A percentile compares a stretch with the other conserved stretches of the same genome.
phyloP scores from a whole-genome alignment of 108 stramenopile genomes.

The Schizochytrium sp. region DNA sequence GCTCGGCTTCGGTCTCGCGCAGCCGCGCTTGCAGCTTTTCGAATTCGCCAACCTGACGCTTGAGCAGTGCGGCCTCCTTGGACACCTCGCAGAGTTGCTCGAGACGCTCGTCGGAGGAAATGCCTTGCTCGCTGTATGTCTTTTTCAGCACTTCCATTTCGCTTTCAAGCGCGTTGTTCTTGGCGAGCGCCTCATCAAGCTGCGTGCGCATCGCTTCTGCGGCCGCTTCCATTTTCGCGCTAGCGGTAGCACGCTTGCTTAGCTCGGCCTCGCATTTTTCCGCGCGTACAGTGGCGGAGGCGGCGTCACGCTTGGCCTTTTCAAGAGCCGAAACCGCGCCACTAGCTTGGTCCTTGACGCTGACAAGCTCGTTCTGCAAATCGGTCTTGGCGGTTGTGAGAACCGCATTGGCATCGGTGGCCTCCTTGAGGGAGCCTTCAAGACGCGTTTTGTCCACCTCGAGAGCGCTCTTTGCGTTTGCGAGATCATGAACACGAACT shows the following conservation, averaged over 20 bases:
- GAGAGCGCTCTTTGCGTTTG: not conserved
- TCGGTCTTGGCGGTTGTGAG: not conserved
- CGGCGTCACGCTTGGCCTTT: not conserved
- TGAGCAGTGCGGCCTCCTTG: conserved; percentile 38
- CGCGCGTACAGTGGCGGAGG: not conserved
- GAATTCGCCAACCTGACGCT: conserved; percentile 28
- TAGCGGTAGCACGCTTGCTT: not conserved
- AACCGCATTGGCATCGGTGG: not conserved
- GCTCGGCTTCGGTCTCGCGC: not conserved
- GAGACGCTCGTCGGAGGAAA: conserved; percentile 26
- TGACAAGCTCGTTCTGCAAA: not conserved
- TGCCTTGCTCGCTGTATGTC: conserved; percentile 27
- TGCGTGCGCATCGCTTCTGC: not conserved
- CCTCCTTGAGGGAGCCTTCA: not conserved
- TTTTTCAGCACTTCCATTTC: conserved; percentile 22
- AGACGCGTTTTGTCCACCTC: not conserved
- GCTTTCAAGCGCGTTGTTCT: conserved; percentile 27
- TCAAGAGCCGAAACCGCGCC: not conserved
- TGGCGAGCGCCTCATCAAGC: not conserved
- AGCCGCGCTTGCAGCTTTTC: not conserved
- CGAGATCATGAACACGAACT: not conserved
- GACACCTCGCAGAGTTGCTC: conserved; percentile 36
- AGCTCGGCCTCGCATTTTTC: conserved; percentile 18
- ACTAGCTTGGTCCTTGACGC: not conserved
- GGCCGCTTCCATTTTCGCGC: not conserved